Evolutionary conservation across 2,329 filamentous ascomycete species (phyloP).

Genomic region (Colletotrichum nymphaeae): DNA sequence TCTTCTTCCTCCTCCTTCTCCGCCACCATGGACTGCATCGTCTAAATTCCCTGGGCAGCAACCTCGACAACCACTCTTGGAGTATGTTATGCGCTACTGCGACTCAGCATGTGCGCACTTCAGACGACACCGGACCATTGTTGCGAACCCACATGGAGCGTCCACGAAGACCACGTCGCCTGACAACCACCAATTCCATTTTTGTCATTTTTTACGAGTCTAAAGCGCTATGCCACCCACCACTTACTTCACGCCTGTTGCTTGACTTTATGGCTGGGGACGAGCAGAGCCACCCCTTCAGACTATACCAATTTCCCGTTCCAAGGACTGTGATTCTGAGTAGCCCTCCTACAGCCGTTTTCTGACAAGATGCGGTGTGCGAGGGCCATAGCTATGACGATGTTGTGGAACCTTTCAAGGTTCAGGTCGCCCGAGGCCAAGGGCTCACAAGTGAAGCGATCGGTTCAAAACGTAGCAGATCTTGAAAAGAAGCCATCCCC

Average conservation of each 20-base stretch:
- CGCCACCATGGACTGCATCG: constrained; percentile 10
- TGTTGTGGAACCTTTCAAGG: constrained; percentile 24
- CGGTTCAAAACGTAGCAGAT: constrained; percentile 27
- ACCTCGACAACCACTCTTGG: constrained; percentile 3
- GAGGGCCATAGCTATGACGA: constrained; percentile 19
- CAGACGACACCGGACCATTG: constrained; percentile 16
- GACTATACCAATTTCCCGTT: constrained; percentile 5
- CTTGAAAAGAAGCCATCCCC: constrained; percentile 3
- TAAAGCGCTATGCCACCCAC: neutral
- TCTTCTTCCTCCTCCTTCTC: neutral
- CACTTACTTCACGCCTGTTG: neutral
- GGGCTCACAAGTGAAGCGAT: constrained; percentile 22
- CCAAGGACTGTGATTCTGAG: constrained; percentile 4
- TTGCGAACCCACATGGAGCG: neutral
- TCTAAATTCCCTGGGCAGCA: neutral
- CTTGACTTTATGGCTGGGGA: neutral
- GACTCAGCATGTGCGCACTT: constrained; percentile 26
- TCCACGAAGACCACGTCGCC: constrained; percentile 7
- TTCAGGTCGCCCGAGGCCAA: constrained; percentile 13
- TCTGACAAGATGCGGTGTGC: constrained; percentile 28
- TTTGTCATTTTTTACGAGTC: constrained; percentile 7
- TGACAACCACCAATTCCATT: constrained; percentile 5
- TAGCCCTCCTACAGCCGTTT: neutral
- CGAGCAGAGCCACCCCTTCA: neutral
- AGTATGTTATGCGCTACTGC: constrained; percentile 10